Evolutionary conservation across 257 asterid species (phyloP), one percentile per base, ranked within the genome.

Genomic region (Solanum peruvianum): DNA sequence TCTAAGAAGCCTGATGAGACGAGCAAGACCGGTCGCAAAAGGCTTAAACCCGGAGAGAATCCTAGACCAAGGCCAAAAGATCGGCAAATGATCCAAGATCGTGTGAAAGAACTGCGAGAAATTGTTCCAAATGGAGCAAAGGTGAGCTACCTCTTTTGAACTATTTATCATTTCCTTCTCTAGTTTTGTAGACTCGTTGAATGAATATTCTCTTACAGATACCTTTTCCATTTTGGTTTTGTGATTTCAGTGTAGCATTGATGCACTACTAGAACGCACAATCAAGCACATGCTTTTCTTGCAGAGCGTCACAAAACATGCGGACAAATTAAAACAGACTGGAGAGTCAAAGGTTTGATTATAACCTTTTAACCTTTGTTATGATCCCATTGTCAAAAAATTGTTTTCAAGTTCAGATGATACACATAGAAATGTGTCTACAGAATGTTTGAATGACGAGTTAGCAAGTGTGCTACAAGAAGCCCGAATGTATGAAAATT

Each of bases 41-140:
- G 98, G 94, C 94, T 94, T 67, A 96, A 94, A 89, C 98, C 98
- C 0, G 99, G 99, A 41, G 99, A 96, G 88, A 97, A 92, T 88
- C 98, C 98, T 69, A 91, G 95, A 71, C 99, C 98, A 9, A 92
- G 99, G 87, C 99, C 99, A 3, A 95, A 97, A 92, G 99, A 97
- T 90, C 97, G 99, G 7, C 98, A 97, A 89, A 94, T 97, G 99
- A 94, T 97, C 86, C 98, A 97, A 93, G 99, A 97, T 62, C 98
- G 98, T 18, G 97, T 97, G 25, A 97, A 94, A 92, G 99, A 97
- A 78, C 86, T 97, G 83, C 91, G 99, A 89, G 98, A 97, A 90
- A 94, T 97, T 23, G 98, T 97, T 81, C 99, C 99, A 9, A 95
- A 95, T 72, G 99, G 98, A 33, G 97, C 94, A 67, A 96, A 96